Evolutionary conservation across 371 early-diverging fungal genomes (phyloP), one percentile per base, ranked within the genome.

Genomic region (Mortierella sp.): DNA sequence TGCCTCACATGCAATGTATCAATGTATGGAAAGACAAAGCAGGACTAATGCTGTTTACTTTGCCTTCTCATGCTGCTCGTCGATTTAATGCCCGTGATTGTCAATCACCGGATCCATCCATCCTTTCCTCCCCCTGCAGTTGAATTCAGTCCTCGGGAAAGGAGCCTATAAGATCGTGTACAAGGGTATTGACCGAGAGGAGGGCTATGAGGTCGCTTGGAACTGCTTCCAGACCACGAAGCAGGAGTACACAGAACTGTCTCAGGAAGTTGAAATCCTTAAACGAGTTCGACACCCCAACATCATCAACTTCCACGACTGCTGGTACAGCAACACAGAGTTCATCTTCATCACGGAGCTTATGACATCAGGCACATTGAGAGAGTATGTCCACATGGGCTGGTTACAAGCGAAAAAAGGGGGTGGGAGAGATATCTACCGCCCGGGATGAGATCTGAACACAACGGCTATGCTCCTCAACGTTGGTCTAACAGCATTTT

Each of bases 141-240:
- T 89, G 21, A 86, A 85, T 45, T 83, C 85, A 10, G 61, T 88
- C 19, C 78, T 89, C 39, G 90, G 88, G n/a, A 86, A 85, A 60
- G 88, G 97, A 9, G 94, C 95, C 1, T 96, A 92, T 82, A 97
- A 97, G 80, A 88, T 92, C 27, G 97, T 97, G 1, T 95, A 88
- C 81, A 95, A 95, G 78, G 95, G 93, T 14, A 89, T 95, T 63
- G 96, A 97, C 78, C 86, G 88, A 24, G 95, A 95, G 57, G 95
- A 95, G 72, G 96, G 96, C 37, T 89, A 92, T 29, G 96, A 96
- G 79, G 96, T 97, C 7, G 97, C 97, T n/a, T 97, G 96, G 96
- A 96, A 95, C 78, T 83, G 84, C 21, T 82, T 87, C 62, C 86
- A 82, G 85, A 86, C 85, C 21, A 89, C 90, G 39, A 86, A 84